Evolutionary conservation across 306 rosid genomes (phyloP).

Genomic region (Begonia peltatifolia): DNA sequence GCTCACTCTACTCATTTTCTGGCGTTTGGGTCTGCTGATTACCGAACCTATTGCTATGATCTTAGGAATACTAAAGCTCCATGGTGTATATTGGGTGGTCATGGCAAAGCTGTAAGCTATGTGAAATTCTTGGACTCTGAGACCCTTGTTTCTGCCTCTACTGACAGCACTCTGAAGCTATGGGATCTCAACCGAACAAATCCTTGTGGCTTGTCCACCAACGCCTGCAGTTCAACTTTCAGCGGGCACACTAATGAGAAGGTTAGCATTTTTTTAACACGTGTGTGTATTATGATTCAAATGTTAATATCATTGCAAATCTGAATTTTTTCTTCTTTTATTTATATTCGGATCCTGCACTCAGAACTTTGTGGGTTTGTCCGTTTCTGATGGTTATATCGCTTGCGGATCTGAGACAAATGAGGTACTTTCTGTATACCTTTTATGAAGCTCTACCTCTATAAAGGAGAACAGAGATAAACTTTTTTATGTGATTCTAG

Average conservation of each 20-base stretch:
- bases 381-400: slow-evolving; percentile 72
- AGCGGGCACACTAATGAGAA: slow-evolving; percentile 84
- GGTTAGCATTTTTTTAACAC: slow-evolving; percentile 25
- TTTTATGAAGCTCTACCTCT: not conserved
- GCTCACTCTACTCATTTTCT: slow-evolving; percentile 66
- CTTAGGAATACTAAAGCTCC: slow-evolving; percentile 74
- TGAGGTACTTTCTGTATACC: slow-evolving; percentile 45
- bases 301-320: too few species aligned
- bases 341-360: slow-evolving; percentile 5
- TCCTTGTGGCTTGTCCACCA: slow-evolving; percentile 34
- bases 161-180: slow-evolving; percentile 78
- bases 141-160: slow-evolving; percentile 84
- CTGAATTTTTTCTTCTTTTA: not conserved
- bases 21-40: slow-evolving; percentile 78
- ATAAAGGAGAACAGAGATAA: too few species aligned
- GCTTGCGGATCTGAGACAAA: slow-evolving; percentile 97
- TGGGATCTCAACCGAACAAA: slow-evolving; percentile 83
- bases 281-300: too few species aligned
- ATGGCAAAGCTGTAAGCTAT: slow-evolving; percentile 57
- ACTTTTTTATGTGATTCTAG: slow-evolving; percentile 23
- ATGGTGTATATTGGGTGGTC: slow-evolving; percentile 80
- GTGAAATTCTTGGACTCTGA: slow-evolving; percentile 73
- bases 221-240: slow-evolving; percentile 69
- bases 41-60: slow-evolving; percentile 81
- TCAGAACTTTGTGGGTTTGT: slow-evolving; percentile 86